Percentiles rank a stretch among this genome's conserved stretches.
Evolutionary conservation across 2,329 filamentous ascomycete genomes (phyloP).

Genomic region (Phialemonium atrogriseum): DNA sequence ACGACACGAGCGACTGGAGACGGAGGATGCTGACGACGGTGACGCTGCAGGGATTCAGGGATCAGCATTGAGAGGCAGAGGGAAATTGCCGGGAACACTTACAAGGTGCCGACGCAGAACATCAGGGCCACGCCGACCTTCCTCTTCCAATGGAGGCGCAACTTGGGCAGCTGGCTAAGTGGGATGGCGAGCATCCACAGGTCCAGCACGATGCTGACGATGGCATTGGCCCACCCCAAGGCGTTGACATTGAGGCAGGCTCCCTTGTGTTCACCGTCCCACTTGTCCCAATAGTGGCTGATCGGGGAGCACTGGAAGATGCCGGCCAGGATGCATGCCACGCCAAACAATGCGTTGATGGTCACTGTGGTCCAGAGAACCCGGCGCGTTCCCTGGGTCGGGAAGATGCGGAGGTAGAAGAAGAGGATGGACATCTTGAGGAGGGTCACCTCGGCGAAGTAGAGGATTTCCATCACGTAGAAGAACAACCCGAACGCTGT

Average conservation of each 20-base stretch:
- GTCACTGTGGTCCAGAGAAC: constrained; percentile 22
- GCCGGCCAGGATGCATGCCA: constrained; percentile 21
- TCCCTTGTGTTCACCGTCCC: constrained; percentile 30
- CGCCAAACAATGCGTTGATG: constrained; percentile 21
- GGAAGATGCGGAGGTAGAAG: constrained; percentile 35
- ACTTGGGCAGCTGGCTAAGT: constrained; percentile 23
- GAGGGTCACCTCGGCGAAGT: constrained; percentile 27
- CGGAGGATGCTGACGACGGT: constrained; percentile 22
- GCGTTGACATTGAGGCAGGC: constrained; percentile 30
- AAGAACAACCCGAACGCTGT: constrained; percentile 20
- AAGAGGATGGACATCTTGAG: constrained; percentile 31
- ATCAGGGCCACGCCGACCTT: constrained; percentile 33
- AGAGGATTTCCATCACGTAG: constrained; percentile 26
- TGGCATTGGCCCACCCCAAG: constrained; percentile 32
- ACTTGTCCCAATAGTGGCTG: constrained; percentile 29
- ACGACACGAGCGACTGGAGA: constrained; percentile 18
- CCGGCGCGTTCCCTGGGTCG: constrained; percentile 17
- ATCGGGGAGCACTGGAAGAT: constrained; percentile 32
- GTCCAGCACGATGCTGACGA: constrained; percentile 32
- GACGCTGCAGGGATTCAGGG: constrained; percentile 13
- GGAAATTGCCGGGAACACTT: not conserved
- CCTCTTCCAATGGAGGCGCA: constrained; percentile 29
- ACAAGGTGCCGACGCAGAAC: constrained; percentile 34
- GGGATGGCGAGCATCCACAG: constrained; percentile 33
- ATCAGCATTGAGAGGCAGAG: not conserved